Base-by-base conservation (phyloP, 2,329 filamentous ascomycete genomes). In the Grosmannia serpens region DNA sequence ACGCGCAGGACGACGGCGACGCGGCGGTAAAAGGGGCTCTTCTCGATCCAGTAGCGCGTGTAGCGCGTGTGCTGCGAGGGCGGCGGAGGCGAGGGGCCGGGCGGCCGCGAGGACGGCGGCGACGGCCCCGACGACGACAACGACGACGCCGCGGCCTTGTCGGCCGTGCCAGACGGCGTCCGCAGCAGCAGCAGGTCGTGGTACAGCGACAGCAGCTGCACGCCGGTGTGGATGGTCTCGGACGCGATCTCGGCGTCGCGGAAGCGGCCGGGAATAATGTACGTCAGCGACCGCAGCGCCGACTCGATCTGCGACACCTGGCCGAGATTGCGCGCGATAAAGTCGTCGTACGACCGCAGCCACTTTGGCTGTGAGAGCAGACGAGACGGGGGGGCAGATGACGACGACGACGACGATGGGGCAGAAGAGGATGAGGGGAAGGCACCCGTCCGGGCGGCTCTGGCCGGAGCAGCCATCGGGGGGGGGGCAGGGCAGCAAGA, bases 281-380 rank as follows among this genome's bases (percentile, higher is more conserved):
- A 99, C 53, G 92, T 96, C 64, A 99, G 75, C 31, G 91, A 96
- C 46, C 94, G 85, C 68, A 99, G 76, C 17, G 91, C 90, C 62
- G 89, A 95, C 76, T 99, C 94, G 63, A 99, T 92, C 75, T 96
- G 91, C 55, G 90, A 89, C 57, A 99, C 91, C 60, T 95, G 90
- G 68, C 90, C 87, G 61, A 91, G 86, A 71, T 99, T 99, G 75
- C 92, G 94, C 62, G 89, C 88, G 75, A 99, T 92, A 74, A 97
- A 96, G 64, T 94, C 86, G 67, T 85, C 84, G 73, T 95, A 95
- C 74, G 84, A 81, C 63, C 79, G 74, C 57, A 89, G 75, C 83
- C 83, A 88, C 71, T 84, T n/a, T 17, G 41, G 41, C 20, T 44
- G 41, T 20, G 41, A n/a, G 20, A 44, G n/a, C 5, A 44, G 20